Evolutionary conservation across 2,329 filamentous ascomycete genomes (phyloP), one percentile per base, ranked within the genome.

Genomic region (Fusarium protoensiforme): DNA sequence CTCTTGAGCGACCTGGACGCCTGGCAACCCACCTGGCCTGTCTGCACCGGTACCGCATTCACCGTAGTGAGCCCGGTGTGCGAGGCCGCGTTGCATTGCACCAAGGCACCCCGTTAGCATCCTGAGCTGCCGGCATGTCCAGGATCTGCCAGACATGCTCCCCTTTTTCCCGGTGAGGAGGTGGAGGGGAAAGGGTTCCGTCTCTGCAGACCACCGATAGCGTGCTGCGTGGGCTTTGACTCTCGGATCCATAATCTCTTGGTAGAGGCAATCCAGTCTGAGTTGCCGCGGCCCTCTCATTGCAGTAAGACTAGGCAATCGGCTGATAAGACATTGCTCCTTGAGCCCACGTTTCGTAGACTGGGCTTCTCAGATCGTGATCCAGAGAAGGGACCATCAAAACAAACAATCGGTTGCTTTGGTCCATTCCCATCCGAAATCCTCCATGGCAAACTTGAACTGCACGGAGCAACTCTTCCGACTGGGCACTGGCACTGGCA

Each of bases 401-500:
- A 57, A 71, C 43, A 57, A 56, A 62, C 33, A 65, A 39, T 63
- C 35, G 35, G 54, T 33, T 31, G 39, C 18, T 35, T 74, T 71
- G 20, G 24, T 9, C 8, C 48, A 46, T 71, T 51, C 27, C 29
- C 60, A 24, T 33, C 36, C 6, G 33, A 39, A 46, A 36, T 54
- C 27, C 43, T 65, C 33, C 24, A 46, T 48, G 31, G 31, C 38
- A 29, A n/a, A 39, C 35, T 31, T 38, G 38, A 35, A 61, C 36
- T 18, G 18, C 33, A n/a, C 71, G 71, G 71, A 72, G 64, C 71
- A 69, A 69, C 36, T 63, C 29, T 72, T 64, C 71, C 71, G 65
- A 46, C 41, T 46, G 41, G 41, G n/a, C 24, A 24, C 24, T 24
- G 58, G 24, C 14, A 59, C 54, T 43, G 68, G 58, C 71, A 65